Evolutionary conservation across 768 basidiomycete species (phyloP).

Genomic region (Tricholoma saponaceum): DNA sequence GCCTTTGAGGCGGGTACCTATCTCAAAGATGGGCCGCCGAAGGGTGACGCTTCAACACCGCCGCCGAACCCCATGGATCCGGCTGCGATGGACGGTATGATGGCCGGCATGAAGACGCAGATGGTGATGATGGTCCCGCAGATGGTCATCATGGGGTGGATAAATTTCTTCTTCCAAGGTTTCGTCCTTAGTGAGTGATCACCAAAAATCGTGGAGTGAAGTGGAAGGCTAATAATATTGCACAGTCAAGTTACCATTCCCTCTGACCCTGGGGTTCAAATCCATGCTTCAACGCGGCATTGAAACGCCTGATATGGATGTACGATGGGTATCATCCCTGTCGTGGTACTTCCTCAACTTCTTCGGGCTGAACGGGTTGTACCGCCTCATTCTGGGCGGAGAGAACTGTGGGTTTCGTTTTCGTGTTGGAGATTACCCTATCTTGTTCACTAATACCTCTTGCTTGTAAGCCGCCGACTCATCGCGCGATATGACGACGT

Average conservation of each 20-base stretch:
- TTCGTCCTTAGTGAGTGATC: conserved; percentile 87
- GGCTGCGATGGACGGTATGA: conserved; percentile 95
- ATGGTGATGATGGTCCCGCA: conserved; percentile 99
- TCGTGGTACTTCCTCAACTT: conserved; percentile 99
- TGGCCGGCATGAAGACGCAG: conserved; percentile 98
- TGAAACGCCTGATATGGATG: conserved; percentile 94
- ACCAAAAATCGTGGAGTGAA: background rate
- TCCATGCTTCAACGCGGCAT: conserved; percentile 96
- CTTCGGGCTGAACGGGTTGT: conserved; percentile 94
- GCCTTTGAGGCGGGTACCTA: conserved; percentile 75
- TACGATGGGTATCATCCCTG: conserved; percentile 97
- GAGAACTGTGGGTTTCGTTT: conserved; percentile 68
- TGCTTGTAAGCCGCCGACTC: conserved; percentile 65
- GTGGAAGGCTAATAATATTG: background rate
- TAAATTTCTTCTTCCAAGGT: conserved; percentile 99
- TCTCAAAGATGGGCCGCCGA: conserved; percentile 81
- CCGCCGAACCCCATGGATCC: conserved; percentile 90
- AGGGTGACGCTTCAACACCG: conserved; percentile 49
- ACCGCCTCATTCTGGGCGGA: conserved; percentile 86
- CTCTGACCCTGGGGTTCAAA: conserved; percentile 94
- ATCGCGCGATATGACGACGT: conserved; percentile 66
- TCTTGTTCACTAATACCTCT: conserved; percentile 8
- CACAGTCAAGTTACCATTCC: conserved; percentile 93
- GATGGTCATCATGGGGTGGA: conserved; percentile 99
- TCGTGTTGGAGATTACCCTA: background rate